Evolutionary conservation across 768 basidiomycete genomes (phyloP).

Genomic region (Lactarius quietus): DNA sequence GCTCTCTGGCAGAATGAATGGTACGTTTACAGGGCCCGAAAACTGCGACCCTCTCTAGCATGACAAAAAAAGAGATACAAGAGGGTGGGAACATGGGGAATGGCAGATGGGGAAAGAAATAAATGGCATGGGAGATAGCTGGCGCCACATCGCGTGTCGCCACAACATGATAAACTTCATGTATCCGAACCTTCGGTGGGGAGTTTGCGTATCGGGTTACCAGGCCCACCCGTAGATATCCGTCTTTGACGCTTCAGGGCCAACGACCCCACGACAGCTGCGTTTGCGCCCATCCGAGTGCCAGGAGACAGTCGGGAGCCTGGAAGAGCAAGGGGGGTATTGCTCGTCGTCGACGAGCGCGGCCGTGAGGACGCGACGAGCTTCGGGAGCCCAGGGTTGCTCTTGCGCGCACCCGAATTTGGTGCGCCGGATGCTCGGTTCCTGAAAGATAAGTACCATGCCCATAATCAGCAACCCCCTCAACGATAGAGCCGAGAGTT

Average conservation of each 20-base stretch:
- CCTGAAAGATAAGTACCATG: constrained; percentile 37
- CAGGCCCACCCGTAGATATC: constrained; percentile 44
- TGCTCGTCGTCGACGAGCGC: constrained; percentile 63
- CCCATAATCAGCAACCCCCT: constrained; percentile 15
- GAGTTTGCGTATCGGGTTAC: constrained; percentile 17
- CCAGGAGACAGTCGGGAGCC: constrained; percentile 40
- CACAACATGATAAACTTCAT: constrained; percentile 3
- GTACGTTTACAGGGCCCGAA: constrained; percentile 16
- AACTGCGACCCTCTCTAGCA: constrained; percentile 12
- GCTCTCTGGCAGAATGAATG: constrained; percentile 20
- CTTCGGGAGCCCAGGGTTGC: constrained; percentile 58
- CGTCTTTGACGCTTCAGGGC: constrained; percentile 80
- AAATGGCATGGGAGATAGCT: not conserved
- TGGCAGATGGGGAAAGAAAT: constrained; percentile 10
- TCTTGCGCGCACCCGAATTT: constrained; percentile 61
- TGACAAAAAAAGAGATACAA: constrained; percentile 15
- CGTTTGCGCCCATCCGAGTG: constrained; percentile 31
- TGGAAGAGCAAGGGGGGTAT: constrained; percentile 46
- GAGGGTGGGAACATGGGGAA: constrained; percentile 9
- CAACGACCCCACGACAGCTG: constrained; percentile 27
- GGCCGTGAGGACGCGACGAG: constrained; percentile 73
- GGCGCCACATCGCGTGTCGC: constrained; percentile 7
- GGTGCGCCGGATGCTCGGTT: constrained; percentile 80
- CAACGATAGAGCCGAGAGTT: not conserved
- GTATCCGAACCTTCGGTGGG: constrained; percentile 16